Percentiles rank a stretch among this genome's conserved stretches.
Evolutionary conservation across 2,329 filamentous ascomycete species (phyloP).

Genomic region (Neoscytalidium dimidiatum): DNA sequence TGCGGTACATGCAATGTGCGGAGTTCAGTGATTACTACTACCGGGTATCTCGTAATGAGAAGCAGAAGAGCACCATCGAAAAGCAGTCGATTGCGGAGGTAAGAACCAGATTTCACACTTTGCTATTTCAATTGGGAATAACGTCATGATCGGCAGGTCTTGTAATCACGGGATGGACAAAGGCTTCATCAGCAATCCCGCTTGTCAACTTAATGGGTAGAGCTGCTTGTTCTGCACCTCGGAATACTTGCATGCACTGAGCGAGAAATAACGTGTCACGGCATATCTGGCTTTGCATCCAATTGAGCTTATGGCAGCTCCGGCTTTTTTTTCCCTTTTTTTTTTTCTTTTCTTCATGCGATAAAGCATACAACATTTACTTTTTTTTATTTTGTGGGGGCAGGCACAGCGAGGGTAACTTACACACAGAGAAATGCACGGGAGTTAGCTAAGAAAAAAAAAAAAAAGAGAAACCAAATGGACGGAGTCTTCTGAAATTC

Average conservation of each 20-base stretch:
- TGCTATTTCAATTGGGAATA: background rate
- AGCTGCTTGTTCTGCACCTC: background rate
- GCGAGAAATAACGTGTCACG: background rate
- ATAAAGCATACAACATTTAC: no score
- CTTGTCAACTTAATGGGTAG: background rate
- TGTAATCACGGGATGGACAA: background rate
- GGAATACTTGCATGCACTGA: conserved; percentile 1
- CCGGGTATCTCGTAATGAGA: conserved; percentile 77
- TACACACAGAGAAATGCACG: background rate
- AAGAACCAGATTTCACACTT: background rate
- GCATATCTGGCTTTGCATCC: background rate
- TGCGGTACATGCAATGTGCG: conserved; percentile 88
- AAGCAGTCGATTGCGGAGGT: conserved; percentile 52
- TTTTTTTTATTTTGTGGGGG: no score
- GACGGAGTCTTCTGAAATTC: background rate
- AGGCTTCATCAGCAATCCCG: background rate
- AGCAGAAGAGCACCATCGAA: conserved; percentile 85
- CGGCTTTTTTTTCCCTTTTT: background rate
- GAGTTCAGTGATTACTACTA: conserved; percentile 95
- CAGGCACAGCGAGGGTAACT: background rate
- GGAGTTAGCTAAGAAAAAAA: background rate
- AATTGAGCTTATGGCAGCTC: background rate
- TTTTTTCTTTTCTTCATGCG: no score
- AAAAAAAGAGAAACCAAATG: no score
- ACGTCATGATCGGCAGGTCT: background rate